Conservation (phyloP, 225 moss, liverwort and hornwort genomes). For the Lunularia cruciata region DNA sequence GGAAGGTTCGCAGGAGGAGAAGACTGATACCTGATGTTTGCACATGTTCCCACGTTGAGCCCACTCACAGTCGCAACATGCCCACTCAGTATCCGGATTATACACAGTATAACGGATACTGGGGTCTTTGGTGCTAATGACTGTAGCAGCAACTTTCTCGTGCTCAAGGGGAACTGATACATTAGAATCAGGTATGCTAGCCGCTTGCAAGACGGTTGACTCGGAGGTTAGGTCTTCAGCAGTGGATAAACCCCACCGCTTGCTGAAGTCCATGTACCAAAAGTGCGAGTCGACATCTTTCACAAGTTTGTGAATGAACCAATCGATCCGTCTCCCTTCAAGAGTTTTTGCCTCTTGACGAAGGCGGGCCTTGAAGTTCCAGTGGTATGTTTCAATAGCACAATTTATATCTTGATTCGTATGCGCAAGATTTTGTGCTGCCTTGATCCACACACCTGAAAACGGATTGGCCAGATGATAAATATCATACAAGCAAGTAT, state of each 20-base stretch:
- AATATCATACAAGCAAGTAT: too few relatives aligned
- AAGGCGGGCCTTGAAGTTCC: conserved; percentile 49
- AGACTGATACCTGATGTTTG: conserved; percentile 46
- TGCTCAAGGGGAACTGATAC: conserved; percentile 40
- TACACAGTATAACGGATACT: conserved; percentile 43
- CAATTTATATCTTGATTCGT: conserved; percentile 54
- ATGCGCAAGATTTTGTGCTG: conserved; percentile 45
- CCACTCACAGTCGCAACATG: conserved; percentile 47
- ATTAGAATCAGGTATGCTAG: conserved; percentile 51
- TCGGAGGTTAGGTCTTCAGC: conserved; percentile 32
- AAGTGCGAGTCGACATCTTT: conserved; percentile 54
- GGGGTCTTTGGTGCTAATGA: conserved; percentile 36
- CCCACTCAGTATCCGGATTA: conserved; percentile 55
- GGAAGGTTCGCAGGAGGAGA: not conserved
- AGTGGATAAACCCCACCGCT: conserved; percentile 46
- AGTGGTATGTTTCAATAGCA: conserved; percentile 49
- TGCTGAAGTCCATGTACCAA: conserved; percentile 56
- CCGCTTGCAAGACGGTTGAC: conserved; percentile 60
- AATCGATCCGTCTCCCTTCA: conserved; percentile 43
- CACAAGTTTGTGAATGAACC: conserved; percentile 57
- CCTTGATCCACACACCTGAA: conserved; percentile 49
- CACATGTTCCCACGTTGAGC: conserved; percentile 54
- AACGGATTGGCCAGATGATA: too few relatives aligned
- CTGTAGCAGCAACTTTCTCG: conserved; percentile 38
- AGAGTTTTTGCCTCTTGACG: conserved; percentile 37